Conservation (phyloP, 2,329 filamentous ascomycete genomes). For the Clonostachys solani region DNA sequence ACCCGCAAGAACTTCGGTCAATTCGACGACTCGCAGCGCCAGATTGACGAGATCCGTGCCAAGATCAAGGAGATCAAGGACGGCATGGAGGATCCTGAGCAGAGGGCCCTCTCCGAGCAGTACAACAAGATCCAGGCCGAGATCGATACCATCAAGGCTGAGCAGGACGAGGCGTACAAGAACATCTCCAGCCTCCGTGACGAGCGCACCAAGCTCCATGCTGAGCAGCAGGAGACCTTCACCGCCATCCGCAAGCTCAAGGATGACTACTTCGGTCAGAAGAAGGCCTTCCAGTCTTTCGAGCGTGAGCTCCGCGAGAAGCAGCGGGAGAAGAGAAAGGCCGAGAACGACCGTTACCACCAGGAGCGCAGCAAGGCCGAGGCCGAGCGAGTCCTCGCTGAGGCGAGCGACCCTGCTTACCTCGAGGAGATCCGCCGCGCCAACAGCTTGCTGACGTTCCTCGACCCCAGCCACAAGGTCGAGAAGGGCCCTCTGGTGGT, state of each 20-base stretch:
- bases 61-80: constrained; percentile 90
- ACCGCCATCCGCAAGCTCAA: constrained; percentile 78
- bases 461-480: constrained; percentile 69
- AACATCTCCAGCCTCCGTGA: constrained; percentile 79
- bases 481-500: constrained; percentile 64
- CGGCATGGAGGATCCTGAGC: constrained; percentile 84
- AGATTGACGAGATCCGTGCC: constrained; percentile 80
- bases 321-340: constrained; percentile 71
- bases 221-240: constrained; percentile 84
- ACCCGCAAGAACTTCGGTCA: constrained; percentile 85
- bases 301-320: constrained; percentile 80
- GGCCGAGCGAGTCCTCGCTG: constrained; percentile 71
- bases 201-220: constrained; percentile 78
- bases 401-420: constrained; percentile 83
- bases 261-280: constrained; percentile 79
- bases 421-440: constrained; percentile 88
- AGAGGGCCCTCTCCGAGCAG: constrained; percentile 80
- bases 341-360: constrained; percentile 71
- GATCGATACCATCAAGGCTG: constrained; percentile 83
- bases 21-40: constrained; percentile 82
- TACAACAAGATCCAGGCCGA: constrained; percentile 85
- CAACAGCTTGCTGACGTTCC: constrained; percentile 83
- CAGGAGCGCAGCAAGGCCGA: constrained; percentile 72
- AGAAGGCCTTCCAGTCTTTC: constrained; percentile 77
- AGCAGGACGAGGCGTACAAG: constrained; percentile 90